Conservation (phyloP, 192 early-diverging fungal genomes). For the Coemansia sp. region DNA sequence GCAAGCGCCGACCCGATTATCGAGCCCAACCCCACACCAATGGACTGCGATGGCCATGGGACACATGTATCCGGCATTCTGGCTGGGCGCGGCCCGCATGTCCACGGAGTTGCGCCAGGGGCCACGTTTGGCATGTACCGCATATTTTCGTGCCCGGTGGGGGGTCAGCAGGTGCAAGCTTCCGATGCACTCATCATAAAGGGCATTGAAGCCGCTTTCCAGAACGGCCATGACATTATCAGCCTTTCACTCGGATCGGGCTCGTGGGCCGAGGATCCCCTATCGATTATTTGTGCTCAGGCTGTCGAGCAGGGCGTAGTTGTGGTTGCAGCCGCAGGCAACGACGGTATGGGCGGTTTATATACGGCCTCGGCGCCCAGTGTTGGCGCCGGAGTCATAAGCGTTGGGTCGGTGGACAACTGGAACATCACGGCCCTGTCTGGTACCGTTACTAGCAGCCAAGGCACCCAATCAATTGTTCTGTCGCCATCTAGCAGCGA, state of each 20-base stretch:
- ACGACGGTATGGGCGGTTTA: conserved; percentile 64
- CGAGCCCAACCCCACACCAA: conserved; percentile 54
- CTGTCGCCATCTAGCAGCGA: background rate
- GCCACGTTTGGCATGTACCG: conserved; percentile 66
- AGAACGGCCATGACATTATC: conserved; percentile 55
- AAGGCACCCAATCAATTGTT: background rate
- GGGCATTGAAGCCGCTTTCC: conserved; percentile 54
- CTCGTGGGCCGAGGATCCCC: conserved; percentile 57
- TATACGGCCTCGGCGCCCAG: conserved; percentile 54
- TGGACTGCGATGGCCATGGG: conserved; percentile 64
- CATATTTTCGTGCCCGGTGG: conserved; percentile 55
- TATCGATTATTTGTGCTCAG: conserved; percentile 16
- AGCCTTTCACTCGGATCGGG: conserved; percentile 63
- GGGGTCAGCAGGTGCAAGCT: conserved; percentile 16
- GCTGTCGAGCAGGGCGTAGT: conserved; percentile 56
- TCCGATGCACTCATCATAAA: conserved; percentile 56
- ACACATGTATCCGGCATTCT: conserved; percentile 66
- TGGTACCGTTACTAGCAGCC: conserved; percentile 13
- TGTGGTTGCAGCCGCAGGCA: conserved; percentile 69
- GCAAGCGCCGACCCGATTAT: conserved; percentile 21
- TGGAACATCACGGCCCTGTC: conserved; percentile 38
- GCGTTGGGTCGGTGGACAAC: conserved; percentile 58
- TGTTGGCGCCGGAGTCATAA: conserved; percentile 51
- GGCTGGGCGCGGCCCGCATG: conserved; percentile 39
- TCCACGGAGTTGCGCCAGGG: conserved; percentile 61